Base-by-base conservation (phyloP, 2,329 filamentous ascomycete species). In the Aschersonia sp. region DNA sequence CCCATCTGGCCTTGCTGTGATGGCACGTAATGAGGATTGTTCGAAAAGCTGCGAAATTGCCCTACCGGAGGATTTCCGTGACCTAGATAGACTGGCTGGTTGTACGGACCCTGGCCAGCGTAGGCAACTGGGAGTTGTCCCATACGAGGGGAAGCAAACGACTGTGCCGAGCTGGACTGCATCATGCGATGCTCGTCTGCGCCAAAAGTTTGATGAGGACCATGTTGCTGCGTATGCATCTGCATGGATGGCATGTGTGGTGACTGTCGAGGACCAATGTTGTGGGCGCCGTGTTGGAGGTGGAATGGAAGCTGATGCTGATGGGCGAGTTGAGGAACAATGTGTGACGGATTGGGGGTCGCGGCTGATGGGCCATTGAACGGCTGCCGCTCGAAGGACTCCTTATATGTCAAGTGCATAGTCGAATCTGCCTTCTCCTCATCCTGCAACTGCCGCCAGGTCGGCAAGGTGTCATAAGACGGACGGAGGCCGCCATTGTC, bases 161-260 rank as follows among this genome's bases (percentile, higher is more conserved):
- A 87, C 57, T 89, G 87, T 4, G 81, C 81, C 30, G 85, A 88
- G 54, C 83, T 88, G 6, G 82, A 85, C 49, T 85, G 86, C 68
- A 92, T 85, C 85, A 96, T 94, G 46, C 88, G 79, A 58, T 89
- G 86, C 50, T 88, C 85, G 55, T 94, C 89, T 55, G 80, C 81
- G 56, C 82, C 86, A 54, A 81, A 85, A 4, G 78, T 75, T 12
- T 74, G 73, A 46, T 78, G 77, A 42, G 83, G 83, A 4, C 67
- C 71, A 57, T 88, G 85, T 49, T 85, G 83, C 51, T 83, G 81
- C 30, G 75, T 76, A 57, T 87, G 84, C 64, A 87, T 81, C 57
- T 84, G 84, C 61, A 88, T 86, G 14, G 83, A 80, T 22, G 82
- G 79, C 58, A 88, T 86, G 50, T 88, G 82, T 41, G 87, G 79